Evolutionary conservation across 768 basidiomycete species (phyloP), one percentile per base, ranked within the genome.

Genomic region (Trametes elegans): DNA sequence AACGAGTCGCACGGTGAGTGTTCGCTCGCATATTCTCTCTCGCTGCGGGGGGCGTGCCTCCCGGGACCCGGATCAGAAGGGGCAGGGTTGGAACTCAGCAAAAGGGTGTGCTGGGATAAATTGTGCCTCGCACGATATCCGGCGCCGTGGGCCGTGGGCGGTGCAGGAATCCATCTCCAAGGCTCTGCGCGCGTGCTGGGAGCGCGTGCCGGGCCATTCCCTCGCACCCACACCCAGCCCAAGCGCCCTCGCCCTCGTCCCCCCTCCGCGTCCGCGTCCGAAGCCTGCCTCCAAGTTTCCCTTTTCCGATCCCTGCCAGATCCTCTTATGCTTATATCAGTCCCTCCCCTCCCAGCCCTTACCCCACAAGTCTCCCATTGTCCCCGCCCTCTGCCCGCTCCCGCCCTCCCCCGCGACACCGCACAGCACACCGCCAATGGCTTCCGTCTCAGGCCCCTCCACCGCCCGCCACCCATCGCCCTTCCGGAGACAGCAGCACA

Each of bases 391-490:
- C 51, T 61, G 53, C 49, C 49, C 56, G 47, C 47, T 54, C 64
- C 55, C 49, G 42, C 44, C 51, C 44, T 8, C 40, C 19, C 27
- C 43, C 50, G 42, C 55, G 42, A 50, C 55, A 39, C 49, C 35
- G 34, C 5, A 14, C 28, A n/a, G 26, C 27, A 7, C 19, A 26
- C 23, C 34, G 21, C 35, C 48, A 52, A 70, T 69, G 68, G 67
- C 69, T 36, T 39, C 69, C 34, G 62, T 67, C 9, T 55, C 63
- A 16, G 66, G 64, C 42, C 64, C 66, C 32, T 45, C 62, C 18
- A 57, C 53, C 18, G 42, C 68, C 19, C 63, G 69, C 46, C 69
- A 69, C 39, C 61, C 65, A 10, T 70, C 70, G 1, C 70, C 70
- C 34, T 62, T 64, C 35, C 60, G 66, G 18, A 59, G 66, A 36